Percentiles rank a stretch among this genome's conserved stretches.
phyloP scores from a whole-genome alignment of 2,329 filamentous ascomycete species.

The Setomelanomma holmii region DNA sequence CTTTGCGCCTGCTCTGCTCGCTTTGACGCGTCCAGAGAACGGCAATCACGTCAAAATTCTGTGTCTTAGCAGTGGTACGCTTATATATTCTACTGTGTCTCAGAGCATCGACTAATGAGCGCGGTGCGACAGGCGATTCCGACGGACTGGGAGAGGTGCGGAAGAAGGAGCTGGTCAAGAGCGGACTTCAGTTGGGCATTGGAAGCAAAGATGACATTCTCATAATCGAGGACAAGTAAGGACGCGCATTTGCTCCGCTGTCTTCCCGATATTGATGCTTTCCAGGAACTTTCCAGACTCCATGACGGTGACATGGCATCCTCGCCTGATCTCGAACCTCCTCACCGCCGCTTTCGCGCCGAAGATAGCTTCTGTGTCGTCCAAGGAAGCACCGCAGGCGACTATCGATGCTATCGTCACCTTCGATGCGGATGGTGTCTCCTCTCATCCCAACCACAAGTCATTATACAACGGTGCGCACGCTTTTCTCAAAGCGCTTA shows the following conservation, averaged over 20 bases:
- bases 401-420: slow-evolving; percentile 85
- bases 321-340: slow-evolving; percentile 71
- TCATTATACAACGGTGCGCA: slow-evolving; percentile 84
- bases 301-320: slow-evolving; percentile 81
- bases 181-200: slow-evolving; percentile 78
- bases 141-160: slow-evolving; percentile 85
- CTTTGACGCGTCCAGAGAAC: slow-evolving; percentile 78
- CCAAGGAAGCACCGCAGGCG: slow-evolving; percentile 56
- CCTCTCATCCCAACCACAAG: slow-evolving; percentile 90
- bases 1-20: slow-evolving; percentile 86
- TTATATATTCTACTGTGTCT: not conserved
- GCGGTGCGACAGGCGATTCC: slow-evolving; percentile 69
- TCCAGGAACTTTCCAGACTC: slow-evolving; percentile 80
- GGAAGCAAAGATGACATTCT: slow-evolving; percentile 79
- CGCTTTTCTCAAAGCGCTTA: slow-evolving; percentile 72
- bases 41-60: slow-evolving; percentile 94
- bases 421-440: slow-evolving; percentile 84
- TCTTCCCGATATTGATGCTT: slow-evolving; percentile 5
- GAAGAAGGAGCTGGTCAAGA: slow-evolving; percentile 82
- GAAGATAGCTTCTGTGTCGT: slow-evolving; percentile 56
- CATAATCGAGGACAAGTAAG: slow-evolving; percentile 78
- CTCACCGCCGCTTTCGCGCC: slow-evolving; percentile 78
- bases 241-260: slow-evolving; percentile 2
- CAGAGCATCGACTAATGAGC: slow-evolving; percentile 11
- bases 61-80: slow-evolving; percentile 82